phyloP scores from a whole-genome alignment of 805 yeast species.

The Maudiozyma bulderi region DNA sequence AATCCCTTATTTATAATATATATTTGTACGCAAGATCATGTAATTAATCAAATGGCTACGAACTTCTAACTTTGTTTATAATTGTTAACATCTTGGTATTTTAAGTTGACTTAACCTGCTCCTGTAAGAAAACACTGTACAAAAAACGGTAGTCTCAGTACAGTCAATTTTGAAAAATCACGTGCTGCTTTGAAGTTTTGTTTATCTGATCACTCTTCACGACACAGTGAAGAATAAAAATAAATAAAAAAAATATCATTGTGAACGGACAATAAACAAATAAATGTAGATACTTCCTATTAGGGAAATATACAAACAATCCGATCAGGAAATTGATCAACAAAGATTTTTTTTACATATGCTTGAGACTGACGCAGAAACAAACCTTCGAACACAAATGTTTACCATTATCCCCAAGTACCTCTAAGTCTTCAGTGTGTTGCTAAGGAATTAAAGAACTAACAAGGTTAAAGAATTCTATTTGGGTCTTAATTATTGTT shows the following conservation, averaged over 20 bases:
- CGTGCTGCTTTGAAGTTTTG: no score
- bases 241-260: neutral
- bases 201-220: neutral
- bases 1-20: no score
- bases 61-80: no score
- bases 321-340: conserved; percentile 1
- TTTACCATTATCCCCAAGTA: neutral
- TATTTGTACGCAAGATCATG: no score
- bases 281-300: neutral
- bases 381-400: neutral
- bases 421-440: neutral
- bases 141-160: no score
- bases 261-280: neutral
- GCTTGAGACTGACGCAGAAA: neutral
- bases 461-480: neutral
- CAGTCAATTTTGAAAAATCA: no score
- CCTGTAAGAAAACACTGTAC: no score
- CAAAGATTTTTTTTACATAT: neutral
- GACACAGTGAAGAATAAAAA: neutral
- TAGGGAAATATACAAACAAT: neutral
- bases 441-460: neutral
- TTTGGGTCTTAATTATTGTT: neutral
- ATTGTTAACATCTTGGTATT: no score
- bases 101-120: no score
- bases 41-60: no score